Conservation (phyloP, 768 basidiomycete genomes). For the Termitomyces sp. region DNA sequence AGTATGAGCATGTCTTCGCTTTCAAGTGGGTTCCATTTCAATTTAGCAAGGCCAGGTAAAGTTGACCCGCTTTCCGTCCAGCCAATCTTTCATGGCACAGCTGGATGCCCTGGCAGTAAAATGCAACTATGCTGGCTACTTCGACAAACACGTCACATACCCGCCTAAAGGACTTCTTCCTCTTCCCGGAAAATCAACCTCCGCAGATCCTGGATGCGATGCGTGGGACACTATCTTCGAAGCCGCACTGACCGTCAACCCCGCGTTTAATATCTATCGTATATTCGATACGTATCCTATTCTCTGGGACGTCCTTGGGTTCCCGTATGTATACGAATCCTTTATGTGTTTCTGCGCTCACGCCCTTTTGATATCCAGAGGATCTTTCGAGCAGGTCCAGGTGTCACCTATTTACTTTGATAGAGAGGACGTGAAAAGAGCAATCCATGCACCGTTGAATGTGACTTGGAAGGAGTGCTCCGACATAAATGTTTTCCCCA, state of each 20-base stretch:
- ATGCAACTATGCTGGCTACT: constrained; percentile 65
- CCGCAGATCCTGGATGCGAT: constrained; percentile 50
- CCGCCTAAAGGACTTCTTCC: constrained; percentile 67
- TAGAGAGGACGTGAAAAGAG: constrained; percentile 58
- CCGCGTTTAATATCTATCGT: constrained; percentile 73
- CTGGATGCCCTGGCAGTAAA: constrained; percentile 44
- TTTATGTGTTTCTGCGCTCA: not conserved
- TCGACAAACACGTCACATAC: constrained; percentile 56
- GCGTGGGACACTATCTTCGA: constrained; percentile 64
- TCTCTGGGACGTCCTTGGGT: constrained; percentile 79
- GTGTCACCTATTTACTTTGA: constrained; percentile 64
- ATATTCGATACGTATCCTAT: constrained; percentile 74
- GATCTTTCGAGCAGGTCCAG: constrained; percentile 50
- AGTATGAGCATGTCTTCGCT: constrained; percentile 63
- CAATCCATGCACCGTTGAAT: constrained; percentile 63
- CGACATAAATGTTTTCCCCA: constrained; percentile 51
- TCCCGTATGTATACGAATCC: constrained; percentile 45
- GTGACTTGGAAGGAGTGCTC: constrained; percentile 64
- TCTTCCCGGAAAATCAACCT: constrained; percentile 53
- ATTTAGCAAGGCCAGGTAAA: not conserved
- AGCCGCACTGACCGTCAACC: constrained; percentile 58
- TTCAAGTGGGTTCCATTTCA: constrained; percentile 48
- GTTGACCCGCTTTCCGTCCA: constrained; percentile 16
- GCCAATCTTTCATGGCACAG: constrained; percentile 55
- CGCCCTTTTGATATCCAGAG: constrained; percentile 26